Evolutionary conservation across 2,329 filamentous ascomycete species (phyloP), one percentile per base, ranked within the genome.

Genomic region (Claviceps humidiphila): DNA sequence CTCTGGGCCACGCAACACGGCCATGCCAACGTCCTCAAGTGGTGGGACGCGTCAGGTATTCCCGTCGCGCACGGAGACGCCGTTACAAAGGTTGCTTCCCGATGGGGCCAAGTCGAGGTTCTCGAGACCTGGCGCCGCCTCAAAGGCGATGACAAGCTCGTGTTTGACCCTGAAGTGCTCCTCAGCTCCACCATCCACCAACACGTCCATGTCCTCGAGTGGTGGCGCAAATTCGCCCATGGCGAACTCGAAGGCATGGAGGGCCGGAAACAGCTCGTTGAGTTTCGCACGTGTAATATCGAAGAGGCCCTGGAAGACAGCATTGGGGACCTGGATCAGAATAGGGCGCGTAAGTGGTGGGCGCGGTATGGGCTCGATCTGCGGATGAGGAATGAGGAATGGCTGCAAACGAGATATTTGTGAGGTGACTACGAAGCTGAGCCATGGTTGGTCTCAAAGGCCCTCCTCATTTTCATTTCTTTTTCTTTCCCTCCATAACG

Each of bases 261-360:
- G 42, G 76, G 76, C 16, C 69, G 74, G 37, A 71, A 71, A 56
- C 75, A 90, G 59, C 77, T 80, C 50, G 89, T 96, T 26, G 89
- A 95, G 66, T 96, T 95, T 68, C 90, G 91, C 66, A 95, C 89
- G 1, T 95, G 89, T 66, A 89, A 95, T 66, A 93, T 97, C 55
- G 90, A 96, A 65, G 91, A 96, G 68, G 90, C 90, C 0, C 75
- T 96, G 41, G 90, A 96, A 65, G 90, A 95, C 64, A 87, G 88
- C 22, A 79, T 91, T 49, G 79, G 78, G 8, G 82, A 57, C 20
- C 34, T 45, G 47, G 54, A 85, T 51, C 85, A 89, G 56, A 80
- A 82, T 57, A 77, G 78, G 40, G 87, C 95, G 17, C 74, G 87
- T 53, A 75, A 77, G 56, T 97, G 91, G 91, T 97, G 91, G 91